Evolutionary conservation across 1,284 basidiomycete genomes (phyloP).

Genomic region (Phellinidium pouzarii): DNA sequence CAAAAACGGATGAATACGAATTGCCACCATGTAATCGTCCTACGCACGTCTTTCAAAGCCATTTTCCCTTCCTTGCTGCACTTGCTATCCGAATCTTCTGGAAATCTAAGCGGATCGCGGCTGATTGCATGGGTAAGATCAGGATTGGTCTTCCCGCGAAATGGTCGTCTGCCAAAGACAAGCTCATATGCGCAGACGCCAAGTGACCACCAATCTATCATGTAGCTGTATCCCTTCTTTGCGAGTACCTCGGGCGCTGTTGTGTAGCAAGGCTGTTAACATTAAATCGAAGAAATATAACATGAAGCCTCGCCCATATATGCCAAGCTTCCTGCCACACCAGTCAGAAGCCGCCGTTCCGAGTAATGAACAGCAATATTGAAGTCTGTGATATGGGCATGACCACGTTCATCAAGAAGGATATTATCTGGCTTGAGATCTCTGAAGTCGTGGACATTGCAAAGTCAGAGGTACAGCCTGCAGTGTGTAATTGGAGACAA

Average conservation of each 20-base stretch:
- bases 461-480: conserved; percentile 24
- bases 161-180: conserved; percentile 86
- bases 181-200: conserved; percentile 91
- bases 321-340: conserved; percentile 98
- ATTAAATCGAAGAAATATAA: not conserved
- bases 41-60: conserved; percentile 59
- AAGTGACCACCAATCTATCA: conserved; percentile 96
- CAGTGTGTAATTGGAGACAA: not conserved
- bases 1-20: not conserved
- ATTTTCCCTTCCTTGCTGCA: conserved; percentile 62
- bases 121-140: conserved; percentile 86
- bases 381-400: conserved; percentile 96
- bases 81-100: conserved; percentile 68
- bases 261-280: not conserved
- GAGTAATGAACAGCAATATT: conserved; percentile 98
- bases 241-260: conserved; percentile 83
- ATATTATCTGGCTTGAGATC: conserved; percentile 99
- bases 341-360: conserved; percentile 75
- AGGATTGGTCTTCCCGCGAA: conserved; percentile 86
- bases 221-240: conserved; percentile 81
- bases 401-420: conserved; percentile 89
- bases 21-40: conserved; percentile 7
- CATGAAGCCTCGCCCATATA: conserved; percentile 68
- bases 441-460: conserved; percentile 39
- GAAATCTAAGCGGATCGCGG: conserved; percentile 68